Evolutionary conservation across 257 asterid species (phyloP), one percentile per base, ranked within the genome.

Genomic region (Paraleonurus japonicus): DNA sequence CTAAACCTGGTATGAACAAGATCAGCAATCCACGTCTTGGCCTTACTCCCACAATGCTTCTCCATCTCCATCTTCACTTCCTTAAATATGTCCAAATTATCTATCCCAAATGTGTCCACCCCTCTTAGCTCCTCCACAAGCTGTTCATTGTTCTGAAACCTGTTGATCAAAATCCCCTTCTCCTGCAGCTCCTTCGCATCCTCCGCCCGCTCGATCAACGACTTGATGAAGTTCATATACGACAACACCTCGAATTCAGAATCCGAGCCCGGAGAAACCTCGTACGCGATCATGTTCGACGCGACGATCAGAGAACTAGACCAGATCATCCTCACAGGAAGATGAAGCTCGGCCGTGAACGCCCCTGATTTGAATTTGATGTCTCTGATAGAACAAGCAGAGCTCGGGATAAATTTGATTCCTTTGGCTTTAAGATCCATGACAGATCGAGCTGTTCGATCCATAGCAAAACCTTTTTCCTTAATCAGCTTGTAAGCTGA

Each of bases 21-120:
- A 47, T 75, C 79, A 4, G 74, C 79, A 26, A 67, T 59, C 79
- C 79, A 67, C 7, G 64, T 67, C 69, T 75, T 75, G 11, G 64
- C 20, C 69, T 43, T 74, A 53, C 22, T 58, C 7, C 47, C 37
- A 5, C 73, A 74, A 32, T 74, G 78, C 43, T 12, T 35, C 43
- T 74, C 73, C 8, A 74, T 74, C 11, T 45, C 59, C 69, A 19
- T 8, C 54, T 59, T 74, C 20, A 58, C 78, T 6, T 74, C 74
- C 43, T 19, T 28, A 39, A 54, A 74, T 0, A 43, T 54, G 4
- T 57, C 73, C 43, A 45, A 30, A 3, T 59, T 66, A 4, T 59
- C 73, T 0, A 74, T n/a, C 30, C 73, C 78, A 20, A 65, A 74
- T 0, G 73, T 74, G 30, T 67, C 48, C 30, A 74, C 22, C 1